Conservation (phyloP, 805 yeast genomes). For the Candida manassasensis region DNA sequence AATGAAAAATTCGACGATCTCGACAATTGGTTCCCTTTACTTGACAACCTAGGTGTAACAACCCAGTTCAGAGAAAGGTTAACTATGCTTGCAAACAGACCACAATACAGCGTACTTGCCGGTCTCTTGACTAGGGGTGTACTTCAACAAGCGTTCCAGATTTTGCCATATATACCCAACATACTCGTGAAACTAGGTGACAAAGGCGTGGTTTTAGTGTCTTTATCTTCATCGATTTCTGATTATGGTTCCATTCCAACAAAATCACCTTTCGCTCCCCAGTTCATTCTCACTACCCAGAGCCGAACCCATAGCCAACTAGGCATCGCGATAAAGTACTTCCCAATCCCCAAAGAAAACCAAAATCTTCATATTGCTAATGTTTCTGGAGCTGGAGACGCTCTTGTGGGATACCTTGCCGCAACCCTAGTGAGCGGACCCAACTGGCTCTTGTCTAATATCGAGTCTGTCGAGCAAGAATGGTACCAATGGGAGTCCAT, state of each 20-base stretch:
- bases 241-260: constrained; percentile 33
- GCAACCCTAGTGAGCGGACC: constrained; percentile 24
- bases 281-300: constrained; percentile 16
- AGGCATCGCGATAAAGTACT: constrained; percentile 65
- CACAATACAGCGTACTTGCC: constrained; percentile 17
- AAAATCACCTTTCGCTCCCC: constrained; percentile 23
- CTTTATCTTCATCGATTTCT: constrained; percentile 29
- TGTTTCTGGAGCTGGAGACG: constrained; percentile 90
- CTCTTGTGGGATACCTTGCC: constrained; percentile 62
- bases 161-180: constrained; percentile 71
- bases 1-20: constrained; percentile 42
- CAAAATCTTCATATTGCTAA: constrained; percentile 39
- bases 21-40: constrained; percentile 68
- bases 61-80: constrained; percentile 43
- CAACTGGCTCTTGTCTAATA: constrained; percentile 23
- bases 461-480: constrained; percentile 27
- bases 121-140: constrained; percentile 38
- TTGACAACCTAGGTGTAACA: constrained; percentile 56
- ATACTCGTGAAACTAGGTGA: constrained; percentile 64
- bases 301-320: constrained; percentile 18
- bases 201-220: constrained; percentile 49
- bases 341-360: constrained; percentile 37
- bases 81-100: constrained; percentile 23
- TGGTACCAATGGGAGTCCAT: constrained; percentile 34
- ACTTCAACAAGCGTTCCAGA: constrained; percentile 62